Base-by-base conservation (phyloP, 768 basidiomycete species). In the Collybia nuda region DNA sequence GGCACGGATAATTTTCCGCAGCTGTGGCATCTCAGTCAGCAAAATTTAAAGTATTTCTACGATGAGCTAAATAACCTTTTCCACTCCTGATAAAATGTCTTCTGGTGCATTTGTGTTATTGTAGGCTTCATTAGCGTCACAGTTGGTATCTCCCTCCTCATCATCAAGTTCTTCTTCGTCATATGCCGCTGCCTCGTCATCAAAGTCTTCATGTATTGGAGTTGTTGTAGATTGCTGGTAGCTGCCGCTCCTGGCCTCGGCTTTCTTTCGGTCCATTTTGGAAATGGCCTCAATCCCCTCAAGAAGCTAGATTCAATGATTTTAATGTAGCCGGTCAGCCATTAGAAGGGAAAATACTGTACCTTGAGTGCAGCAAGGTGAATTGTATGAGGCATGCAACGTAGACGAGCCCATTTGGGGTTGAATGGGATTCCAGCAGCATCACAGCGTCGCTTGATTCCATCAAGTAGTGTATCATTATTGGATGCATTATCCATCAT, bases 261-360 rank as follows among this genome's bases (percentile, higher is more conserved):
- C 61, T 38, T 61, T 61, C 35, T 54, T 56, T 6, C 48, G 40
- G 5, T 62, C 63, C 4, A 42, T 19, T 28, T 49, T 53, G 3
- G 53, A 61, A 6, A 67, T 42, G 1, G 53, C 62, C 6, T 68
- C 62, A 36, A 70, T 68, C 1, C 48, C 63, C 40, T 70, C 62
- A 1, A 72, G 62, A 6, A 72, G 58, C 69, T 69, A 48, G 4
- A 26, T 7, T 26, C 4, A 7, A 26, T 26, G 24, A 26, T 3
- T 26, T 26, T 4, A 26, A 7, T 7, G n/a, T n/a, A n/a, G n/a
- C n/a, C n/a, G n/a, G n/a, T n/a, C n/a, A n/a, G n/a, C 7, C 24
- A 3, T 4, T 26, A 26, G 3, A 26, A 26, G 24, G 7, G 4
- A 26, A 4, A 26, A 26, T 26, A 26, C 24, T 6, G 12, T 37